Conservation (phyloP, 106 monocot genomes). For the Iris macrosiphon region DNA sequence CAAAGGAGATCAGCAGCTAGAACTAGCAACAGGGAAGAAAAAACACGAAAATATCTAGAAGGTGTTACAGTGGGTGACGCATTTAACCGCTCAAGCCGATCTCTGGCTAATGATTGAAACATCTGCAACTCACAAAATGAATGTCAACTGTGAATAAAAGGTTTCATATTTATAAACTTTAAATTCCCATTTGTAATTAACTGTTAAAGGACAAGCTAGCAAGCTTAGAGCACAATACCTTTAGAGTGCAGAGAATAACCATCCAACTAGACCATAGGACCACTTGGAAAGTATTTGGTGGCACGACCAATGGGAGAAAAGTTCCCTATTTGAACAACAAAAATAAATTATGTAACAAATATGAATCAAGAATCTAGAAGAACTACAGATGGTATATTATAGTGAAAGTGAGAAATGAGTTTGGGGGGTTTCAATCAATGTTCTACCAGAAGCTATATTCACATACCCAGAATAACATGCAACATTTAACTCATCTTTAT, state of each 20-base stretch:
- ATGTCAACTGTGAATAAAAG: background rate
- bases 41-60: conserved; percentile 75
- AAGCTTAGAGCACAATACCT: conserved; percentile 40
- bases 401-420: too few relatives aligned
- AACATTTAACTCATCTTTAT: too few relatives aligned
- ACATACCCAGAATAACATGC: too few relatives aligned
- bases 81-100: conserved; percentile 90
- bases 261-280: conserved; percentile 83
- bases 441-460: too few relatives aligned
- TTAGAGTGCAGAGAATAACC: conserved; percentile 59
- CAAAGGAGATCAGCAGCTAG: conserved; percentile 69
- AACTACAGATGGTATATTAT: too few relatives aligned
- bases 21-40: conserved; percentile 81
- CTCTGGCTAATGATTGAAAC: conserved; percentile 87
- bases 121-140: conserved; percentile 46
- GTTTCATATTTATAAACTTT: background rate
- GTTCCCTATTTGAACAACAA: conserved; percentile 49
- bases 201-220: background rate
- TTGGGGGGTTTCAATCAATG: too few relatives aligned
- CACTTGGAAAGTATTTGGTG: conserved; percentile 64
- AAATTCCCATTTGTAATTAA: too few relatives aligned
- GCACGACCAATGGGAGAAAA: conserved; percentile 85
- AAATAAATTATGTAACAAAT: background rate
- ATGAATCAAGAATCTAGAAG: background rate
- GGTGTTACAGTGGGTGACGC: conserved; percentile 82